Evolutionary conservation across 176 grass and related monocot species (phyloP).

Genomic region (barley (Hordeum vulgare)): MorexV3_pseudomolecules_assembly NC_058519.1:55136341-55136840

Average conservation of each 20-base stretch:
- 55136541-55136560: background rate
- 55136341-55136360: background rate
- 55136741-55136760: background rate
- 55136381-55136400: background rate
- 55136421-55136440: background rate
- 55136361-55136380: background rate
- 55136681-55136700: background rate
- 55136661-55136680: background rate
- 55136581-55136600: background rate
- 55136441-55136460: background rate
- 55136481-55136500: background rate
- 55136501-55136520: background rate
- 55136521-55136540: constrained; percentile 1
- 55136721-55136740: background rate
- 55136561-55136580: background rate
- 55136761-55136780: background rate
- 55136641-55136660: background rate
- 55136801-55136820: background rate
- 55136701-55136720: background rate
- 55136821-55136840: background rate
- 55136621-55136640: background rate
- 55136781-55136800: background rate
- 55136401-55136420: constrained; percentile 6
- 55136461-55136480: background rate
- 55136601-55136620: background rate